phyloP scores from a whole-genome alignment of 331 rosid species.

The Cydonia oblonga region DNA sequence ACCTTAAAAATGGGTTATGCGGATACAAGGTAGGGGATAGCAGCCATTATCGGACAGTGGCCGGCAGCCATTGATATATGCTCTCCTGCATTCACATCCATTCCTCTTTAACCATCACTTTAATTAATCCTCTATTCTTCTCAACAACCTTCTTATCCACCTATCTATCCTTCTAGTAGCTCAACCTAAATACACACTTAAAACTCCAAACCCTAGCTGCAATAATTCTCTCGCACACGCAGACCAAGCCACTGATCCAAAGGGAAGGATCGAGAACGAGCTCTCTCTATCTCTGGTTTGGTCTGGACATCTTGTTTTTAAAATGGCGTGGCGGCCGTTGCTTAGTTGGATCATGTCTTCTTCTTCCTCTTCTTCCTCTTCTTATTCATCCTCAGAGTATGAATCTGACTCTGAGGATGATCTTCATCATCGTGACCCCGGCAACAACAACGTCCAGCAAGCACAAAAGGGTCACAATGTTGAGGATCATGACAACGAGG shows the following conservation, averaged over 20 bases:
- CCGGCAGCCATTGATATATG: conserved; percentile 1
- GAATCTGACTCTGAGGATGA: conserved; percentile 40
- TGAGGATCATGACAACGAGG: background rate
- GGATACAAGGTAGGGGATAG: too few relatives aligned
- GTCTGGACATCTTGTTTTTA: background rate
- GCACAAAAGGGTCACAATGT: background rate
- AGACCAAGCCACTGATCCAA: background rate
- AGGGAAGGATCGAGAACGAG: background rate
- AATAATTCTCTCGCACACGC: background rate
- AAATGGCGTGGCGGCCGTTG: conserved; percentile 22
- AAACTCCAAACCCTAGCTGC: background rate
- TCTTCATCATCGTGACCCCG: background rate
- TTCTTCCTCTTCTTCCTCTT: conserved; percentile 14
- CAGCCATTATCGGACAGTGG: background rate
- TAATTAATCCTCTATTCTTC: background rate
- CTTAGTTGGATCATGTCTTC: conserved; percentile 21
- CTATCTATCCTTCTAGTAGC: background rate
- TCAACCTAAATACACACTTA: background rate
- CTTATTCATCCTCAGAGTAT: conserved; percentile 12
- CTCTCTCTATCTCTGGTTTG: background rate
- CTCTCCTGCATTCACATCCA: background rate
- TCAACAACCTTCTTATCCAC: background rate
- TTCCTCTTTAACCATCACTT: background rate
- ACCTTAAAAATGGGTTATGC: too few relatives aligned
- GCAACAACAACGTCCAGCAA: background rate